Evolutionary conservation across 2,329 filamentous ascomycete species (phyloP).

Genomic region (Fusarium globosum): DNA sequence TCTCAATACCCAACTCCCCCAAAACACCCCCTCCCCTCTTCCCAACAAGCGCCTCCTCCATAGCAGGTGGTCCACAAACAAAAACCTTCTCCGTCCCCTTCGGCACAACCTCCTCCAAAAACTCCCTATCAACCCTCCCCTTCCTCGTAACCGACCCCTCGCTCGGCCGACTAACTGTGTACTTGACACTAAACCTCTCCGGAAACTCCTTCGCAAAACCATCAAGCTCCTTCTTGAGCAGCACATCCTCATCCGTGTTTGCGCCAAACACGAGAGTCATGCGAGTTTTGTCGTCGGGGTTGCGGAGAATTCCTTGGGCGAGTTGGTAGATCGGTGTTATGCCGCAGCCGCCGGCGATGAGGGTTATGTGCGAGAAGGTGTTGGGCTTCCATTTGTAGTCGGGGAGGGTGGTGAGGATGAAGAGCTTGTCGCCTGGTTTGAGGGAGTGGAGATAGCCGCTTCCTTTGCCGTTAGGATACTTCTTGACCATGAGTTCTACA

Average conservation of each 20-base stretch:
- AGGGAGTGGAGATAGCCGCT: constrained; percentile 75
- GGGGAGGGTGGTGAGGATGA: constrained; percentile 65
- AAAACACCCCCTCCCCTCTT: constrained; percentile 61
- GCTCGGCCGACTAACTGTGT: constrained; percentile 64
- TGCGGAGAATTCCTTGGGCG: constrained; percentile 68
- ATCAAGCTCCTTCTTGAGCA: constrained; percentile 66
- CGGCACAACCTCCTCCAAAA: constrained; percentile 63
- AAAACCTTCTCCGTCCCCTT: constrained; percentile 65
- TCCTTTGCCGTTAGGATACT: constrained; percentile 73
- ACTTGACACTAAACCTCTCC: constrained; percentile 66
- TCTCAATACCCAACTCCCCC: constrained; percentile 66
- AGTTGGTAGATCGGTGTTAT: constrained; percentile 79
- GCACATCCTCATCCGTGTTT: constrained; percentile 71
- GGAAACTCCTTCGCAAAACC: constrained; percentile 63
- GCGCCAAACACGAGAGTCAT: constrained; percentile 75
- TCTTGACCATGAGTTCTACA: constrained; percentile 74
- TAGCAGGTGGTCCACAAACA: constrained; percentile 74
- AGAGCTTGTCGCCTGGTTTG: constrained; percentile 68
- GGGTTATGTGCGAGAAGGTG: constrained; percentile 63
- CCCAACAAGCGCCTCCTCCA: constrained; percentile 69
- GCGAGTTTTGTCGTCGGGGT: constrained; percentile 70
- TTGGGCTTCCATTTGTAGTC: constrained; percentile 66
- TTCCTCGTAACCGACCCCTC: constrained; percentile 57
- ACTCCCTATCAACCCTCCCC: constrained; percentile 67
- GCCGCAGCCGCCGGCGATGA: constrained; percentile 77